Evolutionary conservation across 1,139 yeast genomes (phyloP).

Genomic region (Nakaseomyces glabratus): DNA sequence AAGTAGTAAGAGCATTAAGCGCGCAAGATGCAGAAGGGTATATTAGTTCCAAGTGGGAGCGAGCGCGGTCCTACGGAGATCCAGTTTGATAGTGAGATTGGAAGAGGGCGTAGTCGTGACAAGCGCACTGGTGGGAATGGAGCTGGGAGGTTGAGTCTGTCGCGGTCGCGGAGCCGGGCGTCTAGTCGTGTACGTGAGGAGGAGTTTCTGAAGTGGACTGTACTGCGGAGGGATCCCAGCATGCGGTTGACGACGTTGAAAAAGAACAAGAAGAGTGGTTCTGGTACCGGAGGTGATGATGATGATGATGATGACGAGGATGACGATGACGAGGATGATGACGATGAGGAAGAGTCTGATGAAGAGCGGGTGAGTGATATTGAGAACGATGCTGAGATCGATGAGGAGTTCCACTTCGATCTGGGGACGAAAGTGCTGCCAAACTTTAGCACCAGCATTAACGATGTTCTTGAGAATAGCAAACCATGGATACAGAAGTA

Average conservation of each 20-base stretch:
- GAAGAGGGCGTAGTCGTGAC: constrained; percentile 26
- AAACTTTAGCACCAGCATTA: constrained; percentile 24
- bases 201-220: constrained; percentile 28
- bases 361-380: constrained; percentile 33
- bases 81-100: constrained; percentile 6
- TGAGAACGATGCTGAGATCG: constrained; percentile 34
- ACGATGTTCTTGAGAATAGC: constrained; percentile 24
- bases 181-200: constrained; percentile 21
- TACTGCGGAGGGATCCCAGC: constrained; percentile 7
- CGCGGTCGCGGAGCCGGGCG: constrained; percentile 13
- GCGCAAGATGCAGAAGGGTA: constrained; percentile 14
- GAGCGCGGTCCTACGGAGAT: constrained; percentile 6
- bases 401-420: constrained; percentile 28
- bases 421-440: constrained; percentile 30
- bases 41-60: constrained; percentile 11
- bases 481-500: constrained; percentile 25
- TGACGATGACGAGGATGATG: constrained; percentile 34
- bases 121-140: constrained; percentile 15
- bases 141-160: constrained; percentile 4
- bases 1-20: not conserved
- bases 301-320: constrained; percentile 25
- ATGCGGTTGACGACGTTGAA: constrained; percentile 35
- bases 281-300: constrained; percentile 9
- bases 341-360: constrained; percentile 31
- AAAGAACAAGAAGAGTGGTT: constrained; percentile 35